A percentile compares a stretch with the other conserved stretches of the same genome.
phyloP scores from a whole-genome alignment of 371 early-diverging fungal species.

The Mucor racemosus region DNA sequence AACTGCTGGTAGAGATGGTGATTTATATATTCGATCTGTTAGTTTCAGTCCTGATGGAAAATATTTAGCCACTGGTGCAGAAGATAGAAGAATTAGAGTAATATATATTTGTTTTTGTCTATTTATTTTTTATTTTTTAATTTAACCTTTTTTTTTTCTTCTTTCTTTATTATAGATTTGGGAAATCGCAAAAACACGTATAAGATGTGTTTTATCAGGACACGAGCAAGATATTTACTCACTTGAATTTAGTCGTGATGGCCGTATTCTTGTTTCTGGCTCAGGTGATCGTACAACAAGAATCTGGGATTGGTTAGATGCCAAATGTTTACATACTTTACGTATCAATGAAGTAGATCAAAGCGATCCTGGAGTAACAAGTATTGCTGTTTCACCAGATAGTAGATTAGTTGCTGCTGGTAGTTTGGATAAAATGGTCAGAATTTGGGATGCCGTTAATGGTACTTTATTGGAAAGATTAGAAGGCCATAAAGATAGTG shows the following conservation, averaged over 20 bases:
- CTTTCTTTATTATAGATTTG: conserved; percentile 56
- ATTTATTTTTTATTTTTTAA: neutral
- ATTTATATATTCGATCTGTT: conserved; percentile 92
- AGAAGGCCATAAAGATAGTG: conserved; percentile 95
- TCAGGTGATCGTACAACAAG: conserved; percentile 92
- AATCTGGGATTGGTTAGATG: conserved; percentile 85
- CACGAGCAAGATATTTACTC: conserved; percentile 97
- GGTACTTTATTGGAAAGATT: conserved; percentile 85
- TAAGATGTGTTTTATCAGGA: conserved; percentile 75
- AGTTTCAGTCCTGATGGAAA: conserved; percentile 95
- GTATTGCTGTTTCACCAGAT: conserved; percentile 88
- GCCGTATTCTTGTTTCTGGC: conserved; percentile 88
- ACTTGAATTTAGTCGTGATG: conserved; percentile 93
- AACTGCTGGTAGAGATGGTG: conserved; percentile 62
- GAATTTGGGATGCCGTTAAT: conserved; percentile 87
- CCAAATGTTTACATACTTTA: conserved; percentile 71
- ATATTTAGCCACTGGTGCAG: conserved; percentile 91
- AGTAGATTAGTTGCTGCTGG: conserved; percentile 80
- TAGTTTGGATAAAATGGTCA: conserved; percentile 88
- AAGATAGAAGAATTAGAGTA: conserved; percentile 90
- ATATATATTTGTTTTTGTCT: neutral
- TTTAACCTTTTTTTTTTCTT: neutral
- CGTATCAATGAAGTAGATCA: conserved; percentile 76
- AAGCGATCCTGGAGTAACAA: conserved; percentile 93
- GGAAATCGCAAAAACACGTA: conserved; percentile 73